A percentile compares a stretch with the other conserved stretches of the same genome.
Conservation (phyloP, 1,284 basidiomycete species). For the Tilletiaria anomala region DNA sequence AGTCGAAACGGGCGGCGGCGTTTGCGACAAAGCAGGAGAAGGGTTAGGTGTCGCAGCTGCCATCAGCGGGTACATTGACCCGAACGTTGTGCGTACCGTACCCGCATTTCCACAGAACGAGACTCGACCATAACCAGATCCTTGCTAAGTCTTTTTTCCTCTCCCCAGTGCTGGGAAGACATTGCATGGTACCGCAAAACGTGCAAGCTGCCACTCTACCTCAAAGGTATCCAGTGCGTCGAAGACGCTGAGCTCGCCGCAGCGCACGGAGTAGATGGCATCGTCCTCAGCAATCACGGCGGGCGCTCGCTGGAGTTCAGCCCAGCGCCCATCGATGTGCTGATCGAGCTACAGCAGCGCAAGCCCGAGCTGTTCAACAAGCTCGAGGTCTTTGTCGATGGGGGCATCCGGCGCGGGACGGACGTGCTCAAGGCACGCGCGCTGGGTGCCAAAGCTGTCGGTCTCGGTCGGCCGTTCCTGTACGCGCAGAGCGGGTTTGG, state of each 20-base stretch:
- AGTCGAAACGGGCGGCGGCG: slow-evolving; percentile 37
- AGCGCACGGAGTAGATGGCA: slow-evolving; percentile 46
- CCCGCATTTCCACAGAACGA: not conserved
- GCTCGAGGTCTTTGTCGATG: slow-evolving; percentile 71
- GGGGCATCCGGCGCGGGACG: slow-evolving; percentile 61
- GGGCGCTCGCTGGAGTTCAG: slow-evolving; percentile 38
- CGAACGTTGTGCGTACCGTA: slow-evolving; percentile 42
- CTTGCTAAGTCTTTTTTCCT: too few species aligned
- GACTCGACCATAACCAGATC: not conserved
- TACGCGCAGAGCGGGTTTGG: not conserved
- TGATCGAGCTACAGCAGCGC: slow-evolving; percentile 49
- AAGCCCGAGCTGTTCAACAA: slow-evolving; percentile 59
- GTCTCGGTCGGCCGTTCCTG: slow-evolving; percentile 72
- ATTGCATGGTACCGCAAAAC: slow-evolving; percentile 62
- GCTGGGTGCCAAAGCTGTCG: slow-evolving; percentile 75
- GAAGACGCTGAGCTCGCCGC: slow-evolving; percentile 55
- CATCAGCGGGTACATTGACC: slow-evolving; percentile 45
- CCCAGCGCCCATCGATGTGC: slow-evolving; percentile 34
- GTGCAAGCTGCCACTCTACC: slow-evolving; percentile 63
- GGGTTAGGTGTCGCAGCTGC: slow-evolving; percentile 41
- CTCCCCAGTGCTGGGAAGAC: slow-evolving; percentile 42
- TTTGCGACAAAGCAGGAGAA: slow-evolving; percentile 11
- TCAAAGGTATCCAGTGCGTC: slow-evolving; percentile 55
- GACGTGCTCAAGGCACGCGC: slow-evolving; percentile 74
- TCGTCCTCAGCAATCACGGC: slow-evolving; percentile 42